Base-by-base conservation (phyloP, 805 yeast species). In the Cyberlindnera samutprakarnensis region DNA sequence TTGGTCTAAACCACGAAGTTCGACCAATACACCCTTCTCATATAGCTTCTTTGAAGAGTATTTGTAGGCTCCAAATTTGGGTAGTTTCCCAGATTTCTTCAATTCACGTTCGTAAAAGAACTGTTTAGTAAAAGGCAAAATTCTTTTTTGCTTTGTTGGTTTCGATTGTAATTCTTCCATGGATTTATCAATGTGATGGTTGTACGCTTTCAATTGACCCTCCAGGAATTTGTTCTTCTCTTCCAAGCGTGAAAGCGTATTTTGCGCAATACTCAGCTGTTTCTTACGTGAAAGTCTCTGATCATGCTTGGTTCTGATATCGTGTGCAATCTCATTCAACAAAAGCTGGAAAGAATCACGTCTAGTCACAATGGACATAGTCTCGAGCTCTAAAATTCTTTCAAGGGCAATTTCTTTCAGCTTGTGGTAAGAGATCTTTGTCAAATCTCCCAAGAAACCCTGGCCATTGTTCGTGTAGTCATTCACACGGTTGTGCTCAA, bases 281-380 rank as follows among this genome's bases (percentile, higher is more conserved):
- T 62, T 59, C 32, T 55, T 51, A 16, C 76, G 59, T 24, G 64
- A 56, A n/a, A 63, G 40, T 27, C 78, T 59, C 14, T 71, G 67
- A 39, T 70, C 68, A 32, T 66, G 64, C 37, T 75, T 75, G 34
- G 74, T 68, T 39, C 56, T 59, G 41, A 92, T 85, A 41, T 90
- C 96, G 33, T 68, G 59, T 0, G 96, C 94, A 39, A 92, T 78
- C 41, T 83, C 85, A 48, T 87, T 86, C 37, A 92, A 57, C 11
- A 92, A 51, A 15, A 72, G 76, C 51, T 92, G 97, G 54, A 77
- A 85, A 14, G 80, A 75, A 49, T 85, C 74, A 20, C 67, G 61
- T 37, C 94, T 68, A 3, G 79, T 64, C 7, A 88, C 66, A 24
- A 66, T 56, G 2, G 85, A 87, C 50, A 72, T 56, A 1, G 66